Evolutionary conservation across 208 protist genomes (phyloP), one percentile per base, ranked within the genome.

Genomic region (Leishmania amazonensis): DNA sequence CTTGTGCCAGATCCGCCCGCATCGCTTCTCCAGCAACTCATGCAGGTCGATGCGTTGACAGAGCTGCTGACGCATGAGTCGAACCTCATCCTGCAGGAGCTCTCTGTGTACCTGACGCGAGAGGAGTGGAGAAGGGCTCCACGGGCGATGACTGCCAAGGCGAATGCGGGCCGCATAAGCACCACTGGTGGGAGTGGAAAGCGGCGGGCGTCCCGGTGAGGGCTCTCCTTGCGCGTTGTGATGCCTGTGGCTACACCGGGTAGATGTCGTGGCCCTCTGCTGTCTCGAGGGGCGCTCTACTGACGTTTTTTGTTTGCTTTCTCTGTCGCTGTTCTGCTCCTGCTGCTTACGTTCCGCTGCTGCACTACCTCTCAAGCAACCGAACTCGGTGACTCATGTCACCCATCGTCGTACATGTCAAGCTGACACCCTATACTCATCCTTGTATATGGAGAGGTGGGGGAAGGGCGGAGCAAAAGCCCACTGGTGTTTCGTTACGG

Each of bases 1-100:
- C 45, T 83, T 0, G 79, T 92, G 15, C 54, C 72, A 21, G 87
- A 87, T 57, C 81, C 84, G 1, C 76, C 87, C 2, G 53, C 64
- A 24, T 8, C 47, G 6, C 35, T 88, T 31, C 76, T 91, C 0
- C 53, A 81, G 68, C 31, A 47, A 19, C 77, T 91, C n/a, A 70
- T 87, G 1, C 73, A 80, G 6, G 49, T 79, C 1, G 7, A 28
- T n/a, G 76, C 72, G 5, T 38, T 90, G n/a, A 81, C 81, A 11
- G 73, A 84, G 54, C 60, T 90, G 7, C 53, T 79, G 51, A 62
- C 87, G 2, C 71, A 81, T 49, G 81, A 85, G 0, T 76, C 73
- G 19, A 73, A 81, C 42, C 31, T 77, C 19, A 71, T 70, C 31
- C 73, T 89, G 19, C 70, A 84, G 51, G 80, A 78, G 75, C 68